phyloP scores from a whole-genome alignment of 768 basidiomycete species.

The Antrodiella citrinella region DNA sequence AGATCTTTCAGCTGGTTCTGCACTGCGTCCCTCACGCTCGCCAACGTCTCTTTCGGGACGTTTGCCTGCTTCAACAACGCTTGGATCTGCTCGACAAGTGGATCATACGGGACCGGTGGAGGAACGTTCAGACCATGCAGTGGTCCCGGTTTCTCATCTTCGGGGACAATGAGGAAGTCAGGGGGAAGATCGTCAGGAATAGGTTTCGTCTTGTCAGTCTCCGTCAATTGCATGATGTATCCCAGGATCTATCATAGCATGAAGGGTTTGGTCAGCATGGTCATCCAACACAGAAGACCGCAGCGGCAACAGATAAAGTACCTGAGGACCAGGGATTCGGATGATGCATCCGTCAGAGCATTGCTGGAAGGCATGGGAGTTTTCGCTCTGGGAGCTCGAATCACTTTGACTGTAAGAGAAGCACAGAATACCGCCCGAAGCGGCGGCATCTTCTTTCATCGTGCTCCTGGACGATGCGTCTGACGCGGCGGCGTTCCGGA shows the following conservation, averaged over 20 bases:
- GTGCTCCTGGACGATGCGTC: background rate
- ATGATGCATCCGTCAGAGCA: background rate
- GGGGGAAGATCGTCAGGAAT: background rate
- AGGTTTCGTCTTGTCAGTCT: background rate
- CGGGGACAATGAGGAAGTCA: slow-evolving; percentile 1
- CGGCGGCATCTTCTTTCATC: background rate
- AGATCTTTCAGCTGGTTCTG: background rate
- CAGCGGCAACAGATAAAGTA: too few relatives aligned
- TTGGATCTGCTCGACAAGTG: background rate
- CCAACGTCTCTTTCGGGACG: background rate
- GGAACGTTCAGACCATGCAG: background rate
- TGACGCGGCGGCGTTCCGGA: background rate
- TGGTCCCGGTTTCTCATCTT: background rate
- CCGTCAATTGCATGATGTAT: slow-evolving; percentile 2
- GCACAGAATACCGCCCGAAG: background rate
- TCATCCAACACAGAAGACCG: background rate
- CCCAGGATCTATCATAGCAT: background rate
- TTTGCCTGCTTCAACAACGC: background rate
- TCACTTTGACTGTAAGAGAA: background rate
- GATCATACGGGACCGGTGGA: slow-evolving; percentile 13
- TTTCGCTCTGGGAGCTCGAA: background rate
- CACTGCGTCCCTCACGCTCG: background rate
- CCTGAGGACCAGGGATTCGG: background rate
- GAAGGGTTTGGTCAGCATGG: too few relatives aligned
- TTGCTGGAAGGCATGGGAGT: background rate